Conservation (phyloP, 1,139 yeast genomes). For the Scheffersomyces segobiensis region DNA sequence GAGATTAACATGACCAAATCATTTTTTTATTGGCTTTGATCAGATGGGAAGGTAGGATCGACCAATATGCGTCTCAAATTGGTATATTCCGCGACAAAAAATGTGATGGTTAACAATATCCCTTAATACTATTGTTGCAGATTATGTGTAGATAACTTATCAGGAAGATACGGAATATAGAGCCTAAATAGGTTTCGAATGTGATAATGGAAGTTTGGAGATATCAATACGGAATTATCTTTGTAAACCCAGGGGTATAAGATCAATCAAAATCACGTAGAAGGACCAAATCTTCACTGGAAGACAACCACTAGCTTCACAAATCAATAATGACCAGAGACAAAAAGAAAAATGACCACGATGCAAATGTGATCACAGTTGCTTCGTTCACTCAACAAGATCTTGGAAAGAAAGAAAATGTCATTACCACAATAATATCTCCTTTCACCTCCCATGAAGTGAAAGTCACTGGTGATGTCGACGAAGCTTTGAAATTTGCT, state of each 20-base stretch:
- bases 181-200: background rate
- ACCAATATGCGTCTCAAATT: background rate
- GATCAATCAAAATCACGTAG: background rate
- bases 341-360: slow-evolving; percentile 9
- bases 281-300: background rate
- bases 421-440: slow-evolving; percentile 30
- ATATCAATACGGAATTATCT: background rate
- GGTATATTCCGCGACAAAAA: background rate
- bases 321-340: slow-evolving; percentile 6
- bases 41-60: background rate
- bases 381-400: slow-evolving; percentile 26
- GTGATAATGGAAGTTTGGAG: background rate
- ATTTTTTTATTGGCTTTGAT: background rate
- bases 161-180: background rate
- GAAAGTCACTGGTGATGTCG: slow-evolving; percentile 33
- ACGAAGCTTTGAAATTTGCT: slow-evolving; percentile 33
- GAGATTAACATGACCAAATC: too few relatives aligned
- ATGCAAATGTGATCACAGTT: slow-evolving; percentile 10
- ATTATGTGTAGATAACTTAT: background rate
- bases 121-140: background rate
- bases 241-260: background rate
- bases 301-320: background rate
- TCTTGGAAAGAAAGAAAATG: slow-evolving; percentile 18
- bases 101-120: background rate
- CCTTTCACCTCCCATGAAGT: slow-evolving; percentile 28